These are phyloP conservation scores for Paspalum notatum DNA, from an alignment of 176 grass and related monocot genomes.

Conservation along the genomic window DNA sequence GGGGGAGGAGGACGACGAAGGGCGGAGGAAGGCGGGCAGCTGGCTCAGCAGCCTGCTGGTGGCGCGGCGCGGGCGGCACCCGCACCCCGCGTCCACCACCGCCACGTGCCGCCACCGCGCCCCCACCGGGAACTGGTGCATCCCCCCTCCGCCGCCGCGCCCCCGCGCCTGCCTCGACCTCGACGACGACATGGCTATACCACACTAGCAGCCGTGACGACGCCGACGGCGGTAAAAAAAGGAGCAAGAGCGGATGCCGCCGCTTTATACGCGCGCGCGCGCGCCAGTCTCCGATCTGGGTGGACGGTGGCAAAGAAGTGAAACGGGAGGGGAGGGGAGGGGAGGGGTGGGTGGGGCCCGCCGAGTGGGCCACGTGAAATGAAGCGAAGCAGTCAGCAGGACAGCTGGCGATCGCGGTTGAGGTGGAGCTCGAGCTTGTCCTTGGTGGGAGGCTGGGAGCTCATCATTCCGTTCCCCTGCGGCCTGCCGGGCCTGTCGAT, in stretches of 20 bases:
- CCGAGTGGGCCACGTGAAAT: neutral
- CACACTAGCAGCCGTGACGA: neutral
- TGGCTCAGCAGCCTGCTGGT: slow-evolving; percentile 36
- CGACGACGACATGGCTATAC: neutral
- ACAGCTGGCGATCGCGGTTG: too few species aligned
- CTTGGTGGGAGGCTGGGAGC: neutral
- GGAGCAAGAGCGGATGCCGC: neutral
- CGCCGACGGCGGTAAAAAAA: neutral
- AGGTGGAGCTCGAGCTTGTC: too few species aligned
- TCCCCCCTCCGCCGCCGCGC: neutral
- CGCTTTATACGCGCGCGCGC: slow-evolving; percentile 10
- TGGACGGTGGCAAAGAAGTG: too few species aligned
- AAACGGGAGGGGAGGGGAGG: neutral
- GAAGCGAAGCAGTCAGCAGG: too few species aligned
- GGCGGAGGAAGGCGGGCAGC: slow-evolving; percentile 53
- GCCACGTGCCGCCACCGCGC: slow-evolving; percentile 46
- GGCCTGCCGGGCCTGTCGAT: neutral
- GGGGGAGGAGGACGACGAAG: slow-evolving; percentile 18
- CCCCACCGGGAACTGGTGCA: slow-evolving; percentile 45
- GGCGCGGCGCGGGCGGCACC: slow-evolving; percentile 48
- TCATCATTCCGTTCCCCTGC: slow-evolving; percentile 12
- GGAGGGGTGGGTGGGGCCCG: neutral
- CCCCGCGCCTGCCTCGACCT: neutral
- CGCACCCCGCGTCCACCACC: slow-evolving; percentile 55
- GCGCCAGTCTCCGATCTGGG: neutral